These are phyloP conservation scores for Peniophora sp. DNA, from an alignment of 1,284 basidiomycete species.

Conservation along the genomic window DNA sequence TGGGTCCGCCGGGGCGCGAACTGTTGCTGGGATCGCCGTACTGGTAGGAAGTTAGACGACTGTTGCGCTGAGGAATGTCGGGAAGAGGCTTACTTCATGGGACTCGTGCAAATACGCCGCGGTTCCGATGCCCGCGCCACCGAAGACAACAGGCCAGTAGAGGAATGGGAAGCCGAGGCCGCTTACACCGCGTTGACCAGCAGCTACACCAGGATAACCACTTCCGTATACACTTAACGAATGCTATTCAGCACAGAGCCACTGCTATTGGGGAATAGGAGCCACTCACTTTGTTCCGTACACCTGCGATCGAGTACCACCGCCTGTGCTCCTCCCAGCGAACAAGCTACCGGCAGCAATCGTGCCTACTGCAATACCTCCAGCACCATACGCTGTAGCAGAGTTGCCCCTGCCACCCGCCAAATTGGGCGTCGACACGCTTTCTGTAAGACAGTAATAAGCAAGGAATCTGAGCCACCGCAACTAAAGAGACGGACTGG, in stretches of 20 bases:
- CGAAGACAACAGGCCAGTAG: slow-evolving; percentile 54
- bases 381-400: slow-evolving; percentile 13
- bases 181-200: slow-evolving; percentile 28
- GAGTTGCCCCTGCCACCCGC: too few relatives aligned
- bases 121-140: slow-evolving; percentile 26
- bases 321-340: slow-evolving; percentile 32
- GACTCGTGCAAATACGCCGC: slow-evolving; percentile 35
- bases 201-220: slow-evolving; percentile 41
- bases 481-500: too few relatives aligned
- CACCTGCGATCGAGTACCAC: slow-evolving; percentile 28
- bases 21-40: slow-evolving; percentile 46
- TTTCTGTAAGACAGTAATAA: too few relatives aligned
- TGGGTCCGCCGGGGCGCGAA: slow-evolving; percentile 50
- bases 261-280: not conserved
- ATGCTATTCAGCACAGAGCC: not conserved
- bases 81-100: slow-evolving; percentile 15
- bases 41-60: slow-evolving; percentile 20
- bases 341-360: slow-evolving; percentile 34
- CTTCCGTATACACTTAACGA: slow-evolving; percentile 42
- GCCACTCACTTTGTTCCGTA: slow-evolving; percentile 32
- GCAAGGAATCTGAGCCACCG: too few relatives aligned
- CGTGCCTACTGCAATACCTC: slow-evolving; percentile 23
- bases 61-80: not conserved
- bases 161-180: slow-evolving; percentile 45
- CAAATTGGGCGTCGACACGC: too few relatives aligned